phyloP scores from a whole-genome alignment of 768 basidiomycete species.

The Mycena kentingensis region DNA sequence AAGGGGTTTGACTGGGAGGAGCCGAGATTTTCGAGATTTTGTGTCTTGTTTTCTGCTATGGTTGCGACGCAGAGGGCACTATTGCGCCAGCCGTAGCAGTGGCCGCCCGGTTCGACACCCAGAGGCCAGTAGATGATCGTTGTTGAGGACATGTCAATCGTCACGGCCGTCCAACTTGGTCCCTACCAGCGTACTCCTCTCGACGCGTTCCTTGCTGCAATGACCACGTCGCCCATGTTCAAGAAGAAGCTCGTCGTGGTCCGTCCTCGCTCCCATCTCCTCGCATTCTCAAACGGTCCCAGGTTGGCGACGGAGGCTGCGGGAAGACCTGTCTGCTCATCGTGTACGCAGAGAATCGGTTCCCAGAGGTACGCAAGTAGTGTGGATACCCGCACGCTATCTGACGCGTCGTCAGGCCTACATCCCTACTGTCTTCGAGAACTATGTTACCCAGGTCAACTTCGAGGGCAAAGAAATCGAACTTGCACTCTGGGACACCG shows the following conservation, averaged over 20 bases:
- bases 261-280: too few relatives aligned
- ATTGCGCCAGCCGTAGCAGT: constrained; percentile 60
- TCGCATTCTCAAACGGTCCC: too few relatives aligned
- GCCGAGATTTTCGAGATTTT: too few relatives aligned
- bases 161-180: constrained; percentile 32
- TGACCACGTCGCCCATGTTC: constrained; percentile 60
- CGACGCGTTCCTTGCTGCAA: constrained; percentile 15
- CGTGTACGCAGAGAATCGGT: constrained; percentile 94
- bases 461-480: constrained; percentile 90
- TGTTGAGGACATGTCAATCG: constrained; percentile 27
- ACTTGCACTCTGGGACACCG: constrained; percentile 98
- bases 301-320: constrained; percentile 87
- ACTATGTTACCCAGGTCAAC: constrained; percentile 85
- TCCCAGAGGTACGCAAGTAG: constrained; percentile 73
- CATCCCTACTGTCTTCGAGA: constrained; percentile 93
- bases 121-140: constrained; percentile 61
- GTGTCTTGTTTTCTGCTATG: constrained; percentile 38
- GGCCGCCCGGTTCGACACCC: constrained; percentile 47
- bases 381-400: constrained; percentile 3
- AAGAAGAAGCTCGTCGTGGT: constrained; percentile 90
- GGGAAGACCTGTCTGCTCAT: constrained; percentile 96
- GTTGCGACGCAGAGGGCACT: constrained; percentile 57
- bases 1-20: constrained; percentile 26
- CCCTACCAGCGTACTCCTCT: not conserved
- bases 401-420: constrained; percentile 62